These are phyloP conservation scores for Solanum clarkiae DNA, from an alignment of 257 asterid genomes.

Conservation along the genomic window DNA sequence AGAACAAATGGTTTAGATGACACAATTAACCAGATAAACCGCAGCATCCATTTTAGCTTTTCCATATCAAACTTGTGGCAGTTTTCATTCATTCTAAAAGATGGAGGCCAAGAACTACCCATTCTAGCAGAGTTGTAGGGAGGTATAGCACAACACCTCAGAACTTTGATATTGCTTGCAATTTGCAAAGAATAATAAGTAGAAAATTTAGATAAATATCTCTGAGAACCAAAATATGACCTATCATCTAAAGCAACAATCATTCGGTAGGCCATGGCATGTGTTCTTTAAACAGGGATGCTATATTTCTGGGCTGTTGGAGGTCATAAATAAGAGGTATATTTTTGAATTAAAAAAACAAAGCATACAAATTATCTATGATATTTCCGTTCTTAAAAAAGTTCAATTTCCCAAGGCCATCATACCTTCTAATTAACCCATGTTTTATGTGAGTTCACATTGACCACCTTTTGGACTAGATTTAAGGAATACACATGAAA, in stretches of 20 bases:
- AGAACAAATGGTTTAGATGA: background rate
- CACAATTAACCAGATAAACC: background rate
- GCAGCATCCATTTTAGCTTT: background rate
- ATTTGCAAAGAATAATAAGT: background rate
- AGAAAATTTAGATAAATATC: background rate
- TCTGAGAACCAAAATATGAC: background rate
- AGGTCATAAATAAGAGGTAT: background rate
- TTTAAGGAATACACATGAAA: background rate
- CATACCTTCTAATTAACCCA: background rate
- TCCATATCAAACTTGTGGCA: background rate
- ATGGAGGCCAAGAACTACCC: background rate
- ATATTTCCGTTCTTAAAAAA: background rate
- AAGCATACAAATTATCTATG: background rate
- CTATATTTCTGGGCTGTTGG: background rate
- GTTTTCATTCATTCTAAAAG: background rate
- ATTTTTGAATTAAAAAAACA: background rate
- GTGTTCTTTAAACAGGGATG: background rate
- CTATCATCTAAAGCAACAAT: background rate
- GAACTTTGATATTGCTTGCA: background rate
- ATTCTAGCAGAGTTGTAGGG: background rate
- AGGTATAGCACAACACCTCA: background rate
- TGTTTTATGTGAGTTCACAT: background rate
- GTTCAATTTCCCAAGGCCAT: background rate
- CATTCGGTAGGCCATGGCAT: background rate
- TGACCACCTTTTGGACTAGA: background rate